phyloP scores from a whole-genome alignment of 2,329 filamentous ascomycete species.

The Nectriaceae sp. region DNA sequence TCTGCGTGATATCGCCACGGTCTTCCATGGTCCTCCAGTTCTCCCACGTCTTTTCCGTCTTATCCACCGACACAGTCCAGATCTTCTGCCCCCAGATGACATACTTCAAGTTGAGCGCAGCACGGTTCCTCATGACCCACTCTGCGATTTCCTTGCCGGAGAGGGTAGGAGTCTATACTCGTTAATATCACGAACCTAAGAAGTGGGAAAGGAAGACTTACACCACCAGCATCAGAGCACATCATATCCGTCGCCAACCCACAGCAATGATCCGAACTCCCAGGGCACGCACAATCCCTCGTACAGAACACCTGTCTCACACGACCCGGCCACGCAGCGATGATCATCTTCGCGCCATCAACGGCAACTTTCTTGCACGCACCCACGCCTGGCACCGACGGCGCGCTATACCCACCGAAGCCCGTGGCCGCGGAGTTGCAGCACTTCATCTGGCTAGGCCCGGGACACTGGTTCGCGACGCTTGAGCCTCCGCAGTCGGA shows the following conservation, averaged over 20 bases:
- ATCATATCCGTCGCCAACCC: constrained; percentile 41
- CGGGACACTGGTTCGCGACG: constrained; percentile 37
- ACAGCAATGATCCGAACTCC: constrained; percentile 39
- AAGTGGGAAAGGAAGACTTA: constrained; percentile 26
- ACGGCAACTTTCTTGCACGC: constrained; percentile 40
- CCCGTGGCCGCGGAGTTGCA: constrained; percentile 34
- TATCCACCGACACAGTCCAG: constrained; percentile 41
- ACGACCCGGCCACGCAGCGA: constrained; percentile 37
- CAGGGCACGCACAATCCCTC: constrained; percentile 34
- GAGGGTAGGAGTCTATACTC: constrained; percentile 33
- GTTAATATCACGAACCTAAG: background rate
- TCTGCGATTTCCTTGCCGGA: constrained; percentile 47
- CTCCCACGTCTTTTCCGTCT: constrained; percentile 38
- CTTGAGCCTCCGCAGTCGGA: constrained; percentile 38
- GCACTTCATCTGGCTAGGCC: constrained; percentile 41
- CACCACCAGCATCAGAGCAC: constrained; percentile 40
- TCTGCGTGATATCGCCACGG: constrained; percentile 40
- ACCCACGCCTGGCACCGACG: constrained; percentile 36
- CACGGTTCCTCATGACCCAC: constrained; percentile 49
- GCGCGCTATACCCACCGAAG: constrained; percentile 37
- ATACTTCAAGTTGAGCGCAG: constrained; percentile 45
- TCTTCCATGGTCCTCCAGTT: constrained; percentile 46
- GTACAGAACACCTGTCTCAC: constrained; percentile 38
- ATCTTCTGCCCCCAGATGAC: constrained; percentile 54
- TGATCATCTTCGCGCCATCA: constrained; percentile 35